Evolutionary conservation across 352 stramenopile genomes (phyloP).

Genomic region (Globisporangium middletonii): DNA sequence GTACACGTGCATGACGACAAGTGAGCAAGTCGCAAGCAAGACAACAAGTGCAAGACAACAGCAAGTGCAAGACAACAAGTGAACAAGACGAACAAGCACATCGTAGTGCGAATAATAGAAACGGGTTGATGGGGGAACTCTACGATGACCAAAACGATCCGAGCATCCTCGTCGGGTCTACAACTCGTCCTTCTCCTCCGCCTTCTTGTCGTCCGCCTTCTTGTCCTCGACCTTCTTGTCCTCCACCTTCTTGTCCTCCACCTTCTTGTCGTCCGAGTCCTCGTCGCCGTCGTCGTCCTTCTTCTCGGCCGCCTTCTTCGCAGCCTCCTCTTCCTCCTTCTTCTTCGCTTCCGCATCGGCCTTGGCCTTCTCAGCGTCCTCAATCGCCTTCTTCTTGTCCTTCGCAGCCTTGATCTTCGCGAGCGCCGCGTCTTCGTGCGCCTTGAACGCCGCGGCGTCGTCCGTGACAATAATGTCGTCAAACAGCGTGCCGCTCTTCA

Average conservation of each 20-base stretch:
- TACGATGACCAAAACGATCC: slow-evolving; percentile 10
- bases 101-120: slow-evolving; percentile 8
- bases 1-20: no score
- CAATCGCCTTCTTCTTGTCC: slow-evolving; percentile 69
- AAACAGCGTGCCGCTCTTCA: slow-evolving; percentile 98
- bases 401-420: slow-evolving; percentile 81
- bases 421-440: slow-evolving; percentile 93
- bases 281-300: slow-evolving; percentile 16
- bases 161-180: slow-evolving; percentile 17
- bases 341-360: slow-evolving; percentile 63
- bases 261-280: slow-evolving; percentile 9
- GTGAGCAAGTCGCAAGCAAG: background rate
- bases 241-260: slow-evolving; percentile 12
- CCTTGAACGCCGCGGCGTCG: slow-evolving; percentile 94
- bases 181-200: slow-evolving; percentile 42
- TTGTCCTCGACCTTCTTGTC: slow-evolving; percentile 12
- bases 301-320: slow-evolving; percentile 26
- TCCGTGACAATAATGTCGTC: slow-evolving; percentile 99
- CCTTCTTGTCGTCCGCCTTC: slow-evolving; percentile 17
- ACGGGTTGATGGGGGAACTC: slow-evolving; percentile 1
- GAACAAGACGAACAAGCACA: background rate
- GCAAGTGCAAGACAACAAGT: no score
- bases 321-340: slow-evolving; percentile 44
- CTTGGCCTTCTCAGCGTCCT: slow-evolving; percentile 77
- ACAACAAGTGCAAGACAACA: no score